Evolutionary conservation across 129 eudicot species (phyloP).

Genomic region (Flaveria linearis): DNA sequence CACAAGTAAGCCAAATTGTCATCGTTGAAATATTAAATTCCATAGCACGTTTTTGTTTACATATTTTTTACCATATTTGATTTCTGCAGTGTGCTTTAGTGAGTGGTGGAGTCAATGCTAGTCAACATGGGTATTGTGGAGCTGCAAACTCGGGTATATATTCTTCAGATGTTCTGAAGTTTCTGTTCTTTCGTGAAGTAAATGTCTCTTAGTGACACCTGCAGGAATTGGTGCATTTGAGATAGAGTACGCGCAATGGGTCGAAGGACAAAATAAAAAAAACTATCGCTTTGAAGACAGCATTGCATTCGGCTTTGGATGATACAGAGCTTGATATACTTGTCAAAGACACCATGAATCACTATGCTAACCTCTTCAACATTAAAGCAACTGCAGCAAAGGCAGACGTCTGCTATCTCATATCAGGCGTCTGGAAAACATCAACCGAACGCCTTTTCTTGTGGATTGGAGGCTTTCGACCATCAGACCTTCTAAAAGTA

Average conservation of each 20-base stretch:
- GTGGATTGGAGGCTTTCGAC: constrained; percentile 99
- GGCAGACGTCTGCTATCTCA: constrained; percentile 85
- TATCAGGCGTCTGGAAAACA: constrained; percentile 94
- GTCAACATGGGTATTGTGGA: constrained; percentile 53
- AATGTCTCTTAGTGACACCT: constrained; percentile 17
- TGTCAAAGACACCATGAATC: constrained; percentile 57
- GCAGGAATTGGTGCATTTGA: constrained; percentile 75
- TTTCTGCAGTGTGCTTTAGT: constrained; percentile 59
- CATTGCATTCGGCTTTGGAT: constrained; percentile 52
- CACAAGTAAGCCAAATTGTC: constrained; percentile 55
- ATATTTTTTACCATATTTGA: not conserved
- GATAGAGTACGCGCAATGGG: constrained; percentile 75
- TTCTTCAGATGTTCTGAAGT: not conserved
- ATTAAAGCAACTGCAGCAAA: constrained; percentile 81
- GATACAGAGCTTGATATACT: constrained; percentile 57
- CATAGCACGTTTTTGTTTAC: not conserved
- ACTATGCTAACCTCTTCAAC: constrained; percentile 64
- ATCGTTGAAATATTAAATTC: constrained; percentile 3
- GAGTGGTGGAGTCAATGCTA: constrained; percentile 68
- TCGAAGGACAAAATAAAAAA: constrained; percentile 71
- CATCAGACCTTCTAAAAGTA: constrained; percentile 90
- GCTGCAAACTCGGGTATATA: constrained; percentile 66
- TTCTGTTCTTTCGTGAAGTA: not conserved
- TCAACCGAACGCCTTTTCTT: constrained; percentile 80
- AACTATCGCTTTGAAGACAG: constrained; percentile 51